Base-by-base conservation (phyloP, 176 grass and related monocot species). In the Zea luxurians region DNA sequence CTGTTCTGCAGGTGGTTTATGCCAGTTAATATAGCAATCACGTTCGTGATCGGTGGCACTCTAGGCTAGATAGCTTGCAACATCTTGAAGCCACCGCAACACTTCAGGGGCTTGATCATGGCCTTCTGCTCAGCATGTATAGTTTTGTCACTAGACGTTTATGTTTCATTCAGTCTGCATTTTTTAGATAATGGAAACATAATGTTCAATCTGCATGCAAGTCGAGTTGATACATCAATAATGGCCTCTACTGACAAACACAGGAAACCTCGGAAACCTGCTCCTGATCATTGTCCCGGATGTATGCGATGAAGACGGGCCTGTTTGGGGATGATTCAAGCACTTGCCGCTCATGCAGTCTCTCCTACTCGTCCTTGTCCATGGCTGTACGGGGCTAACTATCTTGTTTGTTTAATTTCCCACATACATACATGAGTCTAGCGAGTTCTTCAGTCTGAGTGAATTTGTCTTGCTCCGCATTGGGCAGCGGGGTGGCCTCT, bases 201-300 rank as follows among this genome's bases (percentile, higher is more conserved):
- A 27, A 8, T 8, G 7, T 47, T 27, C 27, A 27, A 27, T 27
- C 27, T 1, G 27, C 27, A 27, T 27, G 27, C 27, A 27, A 27
- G 27, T 8, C 10, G 13, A n/a, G 11, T 27, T 27, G 27, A 43
- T 37, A 68, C 57, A 7, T 4, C 70, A 35, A 45, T 59, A 46
- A 4, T 67, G 50, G 55, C 15, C 7, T 48, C 1, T 77, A 41
- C 73, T 7, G 16, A 58, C 8, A 53, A 61, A 41, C 68, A 68
- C 84, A 93, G 91, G 94, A 68, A 97, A 97, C 61, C 81, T 97
- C 5, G 94, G 91, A 6, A 97, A 90, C 60, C 78, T 97, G 20
- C 71, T 97, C 3, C 12, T 93, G 76, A 93, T 97, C 57, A 53
- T 93, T 17, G 84, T 93, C 18, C 94, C 94, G 1, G 84, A 89